Evolutionary conservation across 306 rosid genomes (phyloP).

Genomic region (Pterocarpus macrocarpus): DNA sequence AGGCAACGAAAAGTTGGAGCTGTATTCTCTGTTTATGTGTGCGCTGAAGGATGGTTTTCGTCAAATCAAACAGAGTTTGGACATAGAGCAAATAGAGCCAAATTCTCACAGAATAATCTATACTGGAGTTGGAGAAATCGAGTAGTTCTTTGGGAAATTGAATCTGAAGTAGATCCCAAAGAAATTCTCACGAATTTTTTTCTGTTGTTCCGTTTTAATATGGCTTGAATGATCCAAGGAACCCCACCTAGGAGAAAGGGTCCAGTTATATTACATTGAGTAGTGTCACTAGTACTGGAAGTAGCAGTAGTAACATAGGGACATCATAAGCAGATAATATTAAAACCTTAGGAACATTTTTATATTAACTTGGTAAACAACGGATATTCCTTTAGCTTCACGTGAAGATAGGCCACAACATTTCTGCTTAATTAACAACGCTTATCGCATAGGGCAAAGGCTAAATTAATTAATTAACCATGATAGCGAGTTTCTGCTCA

Average conservation of each 20-base stretch:
- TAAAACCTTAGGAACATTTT: constrained; percentile 13
- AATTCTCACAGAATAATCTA: constrained; percentile 12
- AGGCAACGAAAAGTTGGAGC: constrained; percentile 14
- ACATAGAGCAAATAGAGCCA: constrained; percentile 6
- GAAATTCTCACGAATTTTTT: constrained; percentile 11
- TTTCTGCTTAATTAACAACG: constrained; percentile 22
- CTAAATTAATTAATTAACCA: constrained; percentile 14
- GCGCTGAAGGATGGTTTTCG: constrained; percentile 1
- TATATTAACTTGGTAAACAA: neutral
- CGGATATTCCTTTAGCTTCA: constrained; percentile 37
- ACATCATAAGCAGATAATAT: constrained; percentile 2
- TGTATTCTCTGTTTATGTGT: constrained; percentile 34
- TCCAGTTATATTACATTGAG: neutral
- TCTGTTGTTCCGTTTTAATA: neutral
- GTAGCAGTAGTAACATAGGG: neutral
- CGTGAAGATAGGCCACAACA: constrained; percentile 1
- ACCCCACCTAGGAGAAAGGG: constrained; percentile 31
- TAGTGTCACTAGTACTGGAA: constrained; percentile 12
- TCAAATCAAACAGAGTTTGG: constrained; percentile 27
- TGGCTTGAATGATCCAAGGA: constrained; percentile 51
- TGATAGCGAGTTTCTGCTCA: constrained; percentile 5
- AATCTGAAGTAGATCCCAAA: constrained; percentile 50
- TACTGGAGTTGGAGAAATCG: constrained; percentile 30
- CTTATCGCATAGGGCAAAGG: neutral
- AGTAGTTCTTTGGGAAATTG: constrained; percentile 33